Evolutionary conservation across 2,329 filamentous ascomycete species (phyloP).

Genomic region (Fusarium floridanum): DNA sequence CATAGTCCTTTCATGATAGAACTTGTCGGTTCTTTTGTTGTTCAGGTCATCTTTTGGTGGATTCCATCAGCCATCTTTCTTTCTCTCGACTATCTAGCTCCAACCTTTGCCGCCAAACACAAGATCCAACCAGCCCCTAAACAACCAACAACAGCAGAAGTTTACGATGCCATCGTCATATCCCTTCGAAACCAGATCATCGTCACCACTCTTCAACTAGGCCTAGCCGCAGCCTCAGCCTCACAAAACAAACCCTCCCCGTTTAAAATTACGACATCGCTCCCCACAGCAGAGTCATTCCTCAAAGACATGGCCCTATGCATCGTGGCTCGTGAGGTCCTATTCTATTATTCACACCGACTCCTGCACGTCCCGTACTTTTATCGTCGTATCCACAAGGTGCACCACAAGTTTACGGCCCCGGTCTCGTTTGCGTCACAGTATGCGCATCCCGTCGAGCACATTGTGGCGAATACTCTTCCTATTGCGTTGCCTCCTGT

Average conservation of each 20-base stretch:
- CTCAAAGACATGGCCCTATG: constrained; percentile 57
- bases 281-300: constrained; percentile 55
- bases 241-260: constrained; percentile 41
- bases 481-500: constrained; percentile 64
- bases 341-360: constrained; percentile 70
- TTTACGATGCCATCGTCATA: constrained; percentile 58
- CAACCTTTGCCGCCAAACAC: constrained; percentile 62
- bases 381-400: constrained; percentile 67
- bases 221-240: constrained; percentile 32
- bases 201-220: constrained; percentile 50
- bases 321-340: constrained; percentile 59
- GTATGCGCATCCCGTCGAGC: constrained; percentile 69
- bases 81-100: constrained; percentile 58
- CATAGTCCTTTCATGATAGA: constrained; percentile 49
- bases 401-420: constrained; percentile 68
- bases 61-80: constrained; percentile 58
- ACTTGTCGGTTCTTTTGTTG: constrained; percentile 54
- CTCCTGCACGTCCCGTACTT: constrained; percentile 62
- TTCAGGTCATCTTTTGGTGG: constrained; percentile 63
- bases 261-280: constrained; percentile 54
- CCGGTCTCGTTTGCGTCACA: constrained; percentile 68
- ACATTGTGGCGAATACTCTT: constrained; percentile 65
- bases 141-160: constrained; percentile 61
- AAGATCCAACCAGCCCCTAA: constrained; percentile 67
- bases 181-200: constrained; percentile 63